Base-by-base conservation (phyloP, 768 basidiomycete species). In the Amanita inopinata region DNA sequence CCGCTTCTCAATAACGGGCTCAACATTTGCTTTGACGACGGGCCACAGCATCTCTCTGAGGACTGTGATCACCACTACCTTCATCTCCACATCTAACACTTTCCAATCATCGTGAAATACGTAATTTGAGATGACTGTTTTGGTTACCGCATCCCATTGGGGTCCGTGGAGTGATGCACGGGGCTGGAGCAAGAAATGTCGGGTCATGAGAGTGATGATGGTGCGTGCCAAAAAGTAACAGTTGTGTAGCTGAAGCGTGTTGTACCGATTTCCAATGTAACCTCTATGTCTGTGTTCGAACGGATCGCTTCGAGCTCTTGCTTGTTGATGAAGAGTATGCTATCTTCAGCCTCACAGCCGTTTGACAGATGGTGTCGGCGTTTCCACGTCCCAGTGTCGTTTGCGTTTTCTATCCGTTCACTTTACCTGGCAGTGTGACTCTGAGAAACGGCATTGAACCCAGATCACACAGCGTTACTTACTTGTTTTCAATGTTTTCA, bases 171-270 rank as follows among this genome's bases (percentile, higher is more conserved):
- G 9, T 15, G 22, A 10, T 14, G n/a, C n/a, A n/a, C 30, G n/a
- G 4, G n/a, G 22, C 7, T 28, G 41, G 23, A 42, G 31, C 14
- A 42, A 6, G 18, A 22, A 34, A 25, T 42, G 32, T 6, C 41
- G 41, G 15, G 31, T 15, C 7, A 34, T 11, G 10, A 42, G 41
- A 8, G 32, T 15, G 9, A 34, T 27, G 15, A 42, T 42, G 15
- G 41, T 14, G 15, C 41, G 41, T 3, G 32, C 41, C 5, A 42
- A 9, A 11, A 42, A 42, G 14, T 34, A 42, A 17, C 32, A 42
- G 15, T 42, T 42, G 20, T 42, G 34, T 4, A 33, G 23, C 7
- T 42, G n/a, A n/a, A n/a, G n/a, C n/a, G n/a, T n/a, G n/a, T 9
- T 9, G 33, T 15, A 5, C 15, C 15, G 34, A 35, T 15, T 12